Percentiles rank a stretch among this genome's conserved stretches.
These are phyloP conservation scores for Elasticomyces elasticus DNA, from an alignment of 495 filamentous ascomycete genomes.

Conservation along the genomic window DNA sequence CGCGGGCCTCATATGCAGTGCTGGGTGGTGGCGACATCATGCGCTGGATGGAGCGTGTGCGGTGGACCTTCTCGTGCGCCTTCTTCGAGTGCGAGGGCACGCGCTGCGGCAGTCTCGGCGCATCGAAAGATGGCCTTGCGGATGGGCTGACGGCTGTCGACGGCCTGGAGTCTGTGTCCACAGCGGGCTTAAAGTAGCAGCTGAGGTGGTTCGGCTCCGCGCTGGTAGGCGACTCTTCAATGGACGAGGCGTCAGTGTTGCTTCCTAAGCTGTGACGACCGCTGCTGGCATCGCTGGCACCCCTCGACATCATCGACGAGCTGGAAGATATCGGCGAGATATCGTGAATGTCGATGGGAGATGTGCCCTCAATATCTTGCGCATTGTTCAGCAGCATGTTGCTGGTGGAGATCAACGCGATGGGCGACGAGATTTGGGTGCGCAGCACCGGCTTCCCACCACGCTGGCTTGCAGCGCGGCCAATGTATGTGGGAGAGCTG, in stretches of 20 bases:
- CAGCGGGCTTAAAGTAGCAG: slow-evolving; percentile 57
- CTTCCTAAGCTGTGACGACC: slow-evolving; percentile 46
- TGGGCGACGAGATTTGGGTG: slow-evolving; percentile 70
- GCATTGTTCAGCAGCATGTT: slow-evolving; percentile 94
- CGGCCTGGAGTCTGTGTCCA: slow-evolving; percentile 31
- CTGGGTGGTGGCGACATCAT: slow-evolving; percentile 38
- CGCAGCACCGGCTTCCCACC: slow-evolving; percentile 18
- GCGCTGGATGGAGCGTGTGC: slow-evolving; percentile 52
- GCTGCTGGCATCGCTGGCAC: slow-evolving; percentile 17
- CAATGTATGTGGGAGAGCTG: slow-evolving; percentile 13
- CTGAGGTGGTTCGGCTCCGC: slow-evolving; percentile 68
- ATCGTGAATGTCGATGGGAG: slow-evolving; percentile 28
- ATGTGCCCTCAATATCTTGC: slow-evolving; percentile 45
- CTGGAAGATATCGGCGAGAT: slow-evolving; percentile 44
- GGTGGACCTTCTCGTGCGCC: slow-evolving; percentile 54
- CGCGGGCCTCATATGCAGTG: slow-evolving; percentile 17
- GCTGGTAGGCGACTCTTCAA: slow-evolving; percentile 47
- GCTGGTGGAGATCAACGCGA: slow-evolving; percentile 83
- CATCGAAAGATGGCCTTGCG: slow-evolving; percentile 23
- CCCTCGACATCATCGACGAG: slow-evolving; percentile 36
- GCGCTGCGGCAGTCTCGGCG: slow-evolving; percentile 61
- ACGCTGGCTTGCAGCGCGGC: slow-evolving; percentile 21
- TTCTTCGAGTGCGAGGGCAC: slow-evolving; percentile 79
- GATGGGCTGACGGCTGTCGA: slow-evolving; percentile 14
- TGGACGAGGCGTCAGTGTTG: slow-evolving; percentile 63